Conservation (phyloP, 352 stramenopile genomes). For the Chrysophaeum taylorii region DNA sequence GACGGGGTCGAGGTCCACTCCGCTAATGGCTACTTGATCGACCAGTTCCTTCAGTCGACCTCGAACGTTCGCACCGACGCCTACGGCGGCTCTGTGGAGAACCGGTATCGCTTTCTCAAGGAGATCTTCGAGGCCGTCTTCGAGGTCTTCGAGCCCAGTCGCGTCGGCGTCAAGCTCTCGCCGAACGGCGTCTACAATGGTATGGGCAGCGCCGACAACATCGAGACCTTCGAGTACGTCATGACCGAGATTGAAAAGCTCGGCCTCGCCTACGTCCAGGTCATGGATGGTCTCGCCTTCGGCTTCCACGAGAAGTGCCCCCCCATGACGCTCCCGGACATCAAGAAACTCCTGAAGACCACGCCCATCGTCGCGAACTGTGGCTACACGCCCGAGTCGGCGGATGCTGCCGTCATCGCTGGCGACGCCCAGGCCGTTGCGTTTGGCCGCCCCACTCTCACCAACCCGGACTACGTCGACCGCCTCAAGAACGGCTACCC, state of each 20-base stretch:
- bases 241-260: slow-evolving; percentile 33
- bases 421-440: slow-evolving; percentile 28
- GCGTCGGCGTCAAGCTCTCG: slow-evolving; percentile 37
- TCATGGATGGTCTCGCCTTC: slow-evolving; percentile 47
- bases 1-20: slow-evolving; percentile 73
- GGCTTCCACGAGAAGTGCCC: slow-evolving; percentile 37
- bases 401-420: slow-evolving; percentile 31
- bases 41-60: slow-evolving; percentile 66
- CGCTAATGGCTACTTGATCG: slow-evolving; percentile 77
- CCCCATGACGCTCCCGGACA: slow-evolving; percentile 30
- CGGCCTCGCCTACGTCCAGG: slow-evolving; percentile 38
- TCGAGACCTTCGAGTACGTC: slow-evolving; percentile 34
- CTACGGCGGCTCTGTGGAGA: slow-evolving; percentile 70
- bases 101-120: slow-evolving; percentile 60
- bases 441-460: slow-evolving; percentile 38
- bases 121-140: slow-evolving; percentile 44
- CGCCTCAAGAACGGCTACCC: slow-evolving; percentile 34
- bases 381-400: slow-evolving; percentile 33
- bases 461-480: slow-evolving; percentile 36
- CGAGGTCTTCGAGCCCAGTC: slow-evolving; percentile 30
- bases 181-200: slow-evolving; percentile 38
- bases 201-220: slow-evolving; percentile 42
- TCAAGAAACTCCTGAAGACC: slow-evolving; percentile 34
- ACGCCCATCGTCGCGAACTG: slow-evolving; percentile 41
- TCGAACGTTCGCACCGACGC: slow-evolving; percentile 65